phyloP scores from a whole-genome alignment of 305 asterid genomes.

The Solanum hybrid region DNA sequence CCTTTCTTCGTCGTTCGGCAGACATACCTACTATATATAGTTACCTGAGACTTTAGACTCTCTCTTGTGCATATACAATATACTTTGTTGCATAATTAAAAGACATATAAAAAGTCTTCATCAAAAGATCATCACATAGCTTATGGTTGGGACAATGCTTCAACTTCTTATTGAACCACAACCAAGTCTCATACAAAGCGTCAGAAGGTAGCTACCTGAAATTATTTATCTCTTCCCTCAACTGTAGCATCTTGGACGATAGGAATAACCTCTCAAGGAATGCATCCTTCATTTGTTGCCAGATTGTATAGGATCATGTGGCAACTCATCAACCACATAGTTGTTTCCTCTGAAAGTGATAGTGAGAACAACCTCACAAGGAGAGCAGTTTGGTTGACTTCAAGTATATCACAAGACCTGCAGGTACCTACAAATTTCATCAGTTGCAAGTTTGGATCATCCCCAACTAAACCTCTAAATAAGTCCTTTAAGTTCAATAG shows the following conservation, averaged over 20 bases:
- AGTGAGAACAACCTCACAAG: background rate
- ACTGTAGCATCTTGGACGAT: background rate
- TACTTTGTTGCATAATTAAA: too few species aligned
- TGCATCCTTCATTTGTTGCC: background rate
- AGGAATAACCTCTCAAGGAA: background rate
- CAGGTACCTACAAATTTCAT: background rate
- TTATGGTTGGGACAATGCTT: background rate
- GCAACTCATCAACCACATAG: background rate
- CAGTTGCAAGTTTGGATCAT: background rate
- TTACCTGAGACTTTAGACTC: background rate
- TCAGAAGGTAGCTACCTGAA: background rate
- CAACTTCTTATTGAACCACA: background rate
- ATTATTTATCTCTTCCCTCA: background rate
- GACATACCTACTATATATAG: background rate
- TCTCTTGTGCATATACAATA: background rate
- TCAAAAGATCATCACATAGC: background rate
- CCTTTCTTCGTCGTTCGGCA: background rate
- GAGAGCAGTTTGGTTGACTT: background rate
- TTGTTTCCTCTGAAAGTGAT: background rate
- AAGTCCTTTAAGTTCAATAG: background rate
- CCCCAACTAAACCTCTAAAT: background rate
- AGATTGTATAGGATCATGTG: background rate
- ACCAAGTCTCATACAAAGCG: background rate
- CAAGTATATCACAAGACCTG: background rate
- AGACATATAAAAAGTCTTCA: background rate